Base-by-base conservation (phyloP, 768 basidiomycete species). In the Tylopilus felleus region DNA sequence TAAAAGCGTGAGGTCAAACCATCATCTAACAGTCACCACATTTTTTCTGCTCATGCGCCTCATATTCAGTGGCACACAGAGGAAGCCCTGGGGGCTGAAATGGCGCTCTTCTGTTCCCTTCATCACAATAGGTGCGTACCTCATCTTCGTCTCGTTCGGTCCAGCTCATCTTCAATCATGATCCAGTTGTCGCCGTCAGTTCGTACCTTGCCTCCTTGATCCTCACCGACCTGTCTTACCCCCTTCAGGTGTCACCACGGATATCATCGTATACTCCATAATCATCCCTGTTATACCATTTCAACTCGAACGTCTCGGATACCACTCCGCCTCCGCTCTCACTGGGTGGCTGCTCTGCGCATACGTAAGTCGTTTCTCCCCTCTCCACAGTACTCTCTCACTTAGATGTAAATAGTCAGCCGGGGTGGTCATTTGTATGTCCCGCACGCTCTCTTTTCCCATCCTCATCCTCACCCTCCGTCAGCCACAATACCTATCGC, bases 211-310 rank as follows among this genome's bases (percentile, higher is more conserved):
- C 12, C 8, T 8, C 33, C 5, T 38, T 13, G 29, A 29, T 6
- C n/a, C 36, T 17, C 36, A 3, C 36, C 16, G 17, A 7, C 36
- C 7, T 17, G 13, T n/a, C 36, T 38, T n/a, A 38, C 17, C 36
- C 6, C 2, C 7, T 8, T 19, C 35, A 74, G 73, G 75, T 13
- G 69, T 74, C 41, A 70, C 72, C 7, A 78, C 78, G 2, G 85
- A 85, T 64, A 59, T 82, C 1, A 65, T 85, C 17, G 78, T 82
- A 9, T 85, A 84, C 59, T 80, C 83, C 6, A 73, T 82, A 29
- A 79, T 84, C 52, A 78, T 84, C 31, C 83, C 84, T 6, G 82
- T 85, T 28, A 74, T 85, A 52, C 83, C 84, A 2, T 85, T 85
- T 60, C 82, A 81, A 35, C 76, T 86, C 22, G 77, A 83, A 59